Conservation (phyloP, 1,284 basidiomycete genomes). For the Papiliotrema terrestris region DNA sequence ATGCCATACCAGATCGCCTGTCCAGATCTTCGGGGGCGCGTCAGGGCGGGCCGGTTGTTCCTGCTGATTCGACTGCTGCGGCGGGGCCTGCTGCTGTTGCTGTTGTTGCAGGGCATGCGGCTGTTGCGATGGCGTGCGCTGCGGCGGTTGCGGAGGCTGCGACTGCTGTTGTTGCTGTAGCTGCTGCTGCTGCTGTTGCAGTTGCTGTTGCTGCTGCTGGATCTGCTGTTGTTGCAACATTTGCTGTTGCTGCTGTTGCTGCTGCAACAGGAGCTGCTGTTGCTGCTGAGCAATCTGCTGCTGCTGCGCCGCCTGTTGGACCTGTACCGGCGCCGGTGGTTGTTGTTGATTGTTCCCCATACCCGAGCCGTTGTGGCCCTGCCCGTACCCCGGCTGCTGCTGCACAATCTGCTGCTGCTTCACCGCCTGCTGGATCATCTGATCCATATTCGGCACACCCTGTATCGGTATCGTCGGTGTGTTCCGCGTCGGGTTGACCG, state of each 20-base stretch:
- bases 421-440: conserved; percentile 16
- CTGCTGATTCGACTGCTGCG: too few relatives aligned
- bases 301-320: background rate
- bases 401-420: conserved; percentile 11
- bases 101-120: too few relatives aligned
- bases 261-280: background rate
- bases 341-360: background rate
- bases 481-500: background rate
- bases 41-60: background rate
- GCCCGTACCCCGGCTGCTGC: conserved; percentile 1
- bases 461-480: too few relatives aligned
- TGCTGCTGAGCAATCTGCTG: background rate
- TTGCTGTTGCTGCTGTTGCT: background rate
- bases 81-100: too few relatives aligned
- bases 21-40: background rate
- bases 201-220: background rate
- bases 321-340: background rate
- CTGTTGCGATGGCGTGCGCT: too few relatives aligned
- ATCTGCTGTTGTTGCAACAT: background rate
- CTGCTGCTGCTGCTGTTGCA: background rate
- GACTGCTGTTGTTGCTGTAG: background rate
- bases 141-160: too few relatives aligned
- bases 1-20: background rate
- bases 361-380: background rate
- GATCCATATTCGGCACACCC: conserved; percentile 10